A percentile compares a stretch with the other conserved stretches of the same genome.
Conservation (phyloP, 2,329 filamentous ascomycete genomes). For the Penicillium hordei region DNA sequence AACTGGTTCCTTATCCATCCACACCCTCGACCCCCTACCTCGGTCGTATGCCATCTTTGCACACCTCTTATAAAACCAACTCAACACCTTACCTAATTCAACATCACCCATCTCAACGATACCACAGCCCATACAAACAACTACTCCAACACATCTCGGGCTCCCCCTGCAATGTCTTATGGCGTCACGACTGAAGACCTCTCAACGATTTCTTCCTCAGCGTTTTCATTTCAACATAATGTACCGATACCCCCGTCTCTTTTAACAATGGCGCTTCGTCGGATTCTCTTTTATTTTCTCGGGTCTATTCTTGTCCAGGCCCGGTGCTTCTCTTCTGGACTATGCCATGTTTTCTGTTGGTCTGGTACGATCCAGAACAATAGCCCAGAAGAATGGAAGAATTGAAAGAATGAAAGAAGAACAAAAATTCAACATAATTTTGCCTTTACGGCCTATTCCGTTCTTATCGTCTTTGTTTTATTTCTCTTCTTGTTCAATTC, state of each 20-base stretch:
- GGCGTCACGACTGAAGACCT: conserved; percentile 43
- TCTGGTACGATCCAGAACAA: conserved; percentile 12
- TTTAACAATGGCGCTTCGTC: conserved; percentile 30
- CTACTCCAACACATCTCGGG: conserved; percentile 27
- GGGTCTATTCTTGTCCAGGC: conserved; percentile 10
- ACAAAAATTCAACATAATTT: conserved; percentile 28
- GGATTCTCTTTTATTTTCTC: conserved; percentile 19
- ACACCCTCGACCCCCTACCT: conserved; percentile 7
- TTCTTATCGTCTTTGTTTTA: conserved; percentile 5
- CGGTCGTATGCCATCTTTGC: conserved; percentile 7
- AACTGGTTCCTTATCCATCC: conserved; percentile 10
- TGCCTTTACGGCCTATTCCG: conserved; percentile 1
- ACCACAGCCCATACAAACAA: conserved; percentile 22
- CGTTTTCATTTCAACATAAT: conserved; percentile 43
- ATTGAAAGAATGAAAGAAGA: conserved; percentile 15
- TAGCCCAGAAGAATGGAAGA: conserved; percentile 10
- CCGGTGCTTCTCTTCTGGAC: conserved; percentile 24
- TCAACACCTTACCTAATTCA: conserved; percentile 34
- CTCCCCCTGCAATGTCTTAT: conserved; percentile 35
- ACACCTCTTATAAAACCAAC: conserved; percentile 12
- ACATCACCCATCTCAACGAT: conserved; percentile 41
- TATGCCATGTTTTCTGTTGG: conserved; percentile 10
- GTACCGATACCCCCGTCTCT: conserved; percentile 39
- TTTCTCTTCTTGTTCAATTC: conserved; percentile 5
- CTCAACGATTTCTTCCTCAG: conserved; percentile 45